Evolutionary conservation across 2,329 filamentous ascomycete species (phyloP), one percentile per base, ranked within the genome.

Genomic region (Coniochaeta sp.): DNA sequence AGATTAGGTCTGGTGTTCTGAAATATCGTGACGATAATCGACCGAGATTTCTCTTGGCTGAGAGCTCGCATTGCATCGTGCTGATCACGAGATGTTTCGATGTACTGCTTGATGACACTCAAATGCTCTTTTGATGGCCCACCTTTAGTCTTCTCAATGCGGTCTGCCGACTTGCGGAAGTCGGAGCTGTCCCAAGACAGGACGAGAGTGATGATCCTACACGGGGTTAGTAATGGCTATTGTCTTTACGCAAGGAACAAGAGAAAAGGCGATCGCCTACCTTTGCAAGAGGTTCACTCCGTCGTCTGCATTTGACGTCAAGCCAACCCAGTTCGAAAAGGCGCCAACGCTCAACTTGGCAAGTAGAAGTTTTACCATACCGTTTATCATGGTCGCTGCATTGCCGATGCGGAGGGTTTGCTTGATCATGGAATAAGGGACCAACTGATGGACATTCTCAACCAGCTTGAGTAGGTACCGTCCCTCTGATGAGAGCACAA

Each of bases 201-300:
- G 0, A 91, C 85, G 4, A 89, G 82, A 0, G 85, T 89, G 24
- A 93, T 86, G 63, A 95, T 92, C 50, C 87, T 88, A 28, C 4
- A 28, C 14, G 17, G 9, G 19, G 16, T 38, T 26, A 36, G 54
- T 24, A 6, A n/a, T 14, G 26, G 17, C 52, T 34, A 3, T 14
- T n/a, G 32, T 30, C 14, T 36, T 4, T 40, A 40, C 4, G 38
- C 17, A 12, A 12, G 32, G 32, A 30, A 30, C 12, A 52, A 9
- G 47, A 26, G 54, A 38, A 6, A 8, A 8, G 26, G 17, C n/a
- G 54, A 6, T 17, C 7, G 24, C 65, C 57, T 65, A 79, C 77
- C 75, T 76, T 72, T 93, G 90, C 64, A 95, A 72, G 9, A 93
- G 71, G 69, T 93, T 95, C 88, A 91, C 90, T 55, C 90, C 90